Evolutionary conservation across 768 basidiomycete species (phyloP).

Genomic region (Sporobolomyces phaffii): DNA sequence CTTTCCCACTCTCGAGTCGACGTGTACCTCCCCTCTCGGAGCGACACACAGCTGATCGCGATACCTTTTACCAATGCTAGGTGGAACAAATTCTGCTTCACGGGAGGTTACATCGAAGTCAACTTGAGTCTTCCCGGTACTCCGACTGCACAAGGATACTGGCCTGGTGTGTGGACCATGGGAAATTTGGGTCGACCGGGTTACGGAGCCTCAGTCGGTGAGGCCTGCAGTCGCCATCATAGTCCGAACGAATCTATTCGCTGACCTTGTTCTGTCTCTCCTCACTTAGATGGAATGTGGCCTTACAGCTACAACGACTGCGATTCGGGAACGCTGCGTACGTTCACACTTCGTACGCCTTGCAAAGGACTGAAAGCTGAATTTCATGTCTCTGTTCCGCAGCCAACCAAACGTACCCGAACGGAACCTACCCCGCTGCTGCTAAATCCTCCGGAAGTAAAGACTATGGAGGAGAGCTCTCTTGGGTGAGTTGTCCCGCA

Average conservation of each 20-base stretch:
- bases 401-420: conserved; percentile 54
- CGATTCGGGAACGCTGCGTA: conserved; percentile 70
- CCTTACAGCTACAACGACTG: conserved; percentile 59
- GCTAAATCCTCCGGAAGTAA: conserved; percentile 46
- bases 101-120: conserved; percentile 41
- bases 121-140: conserved; percentile 26
- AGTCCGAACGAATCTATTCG: background rate
- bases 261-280: background rate
- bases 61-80: too few species aligned
- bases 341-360: conserved; percentile 39
- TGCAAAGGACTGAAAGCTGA: too few species aligned
- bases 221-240: too few species aligned
- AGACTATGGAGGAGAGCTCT: conserved; percentile 49
- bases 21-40: too few species aligned
- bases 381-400: too few species aligned
- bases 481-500: conserved; percentile 32
- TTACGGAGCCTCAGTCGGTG: conserved; percentile 69
- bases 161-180: conserved; percentile 33
- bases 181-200: conserved; percentile 79
- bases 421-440: conserved; percentile 57
- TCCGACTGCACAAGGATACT: conserved; percentile 31
- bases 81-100: conserved; percentile 43
- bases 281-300: conserved; percentile 57
- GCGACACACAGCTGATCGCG: too few species aligned
- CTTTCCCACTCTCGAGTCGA: background rate